These are phyloP conservation scores for Rubia peregrina DNA, from an alignment of 305 asterid genomes.

Conservation along the genomic window DNA sequence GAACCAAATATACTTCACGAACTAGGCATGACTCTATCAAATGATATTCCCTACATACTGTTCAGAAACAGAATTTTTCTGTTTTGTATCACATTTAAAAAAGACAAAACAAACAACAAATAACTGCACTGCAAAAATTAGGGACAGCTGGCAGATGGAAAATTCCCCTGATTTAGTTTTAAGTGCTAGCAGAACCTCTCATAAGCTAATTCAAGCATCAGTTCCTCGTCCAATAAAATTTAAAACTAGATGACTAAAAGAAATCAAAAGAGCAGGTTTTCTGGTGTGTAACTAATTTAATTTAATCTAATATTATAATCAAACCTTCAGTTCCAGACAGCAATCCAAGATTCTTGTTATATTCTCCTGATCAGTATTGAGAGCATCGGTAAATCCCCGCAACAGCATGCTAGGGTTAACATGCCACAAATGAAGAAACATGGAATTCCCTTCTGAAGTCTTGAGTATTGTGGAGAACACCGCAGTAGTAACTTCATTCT, in stretches of 20 bases:
- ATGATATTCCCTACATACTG: too few species aligned
- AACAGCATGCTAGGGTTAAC: conserved; percentile 61
- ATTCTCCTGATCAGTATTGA: conserved; percentile 56
- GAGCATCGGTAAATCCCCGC: conserved; percentile 70
- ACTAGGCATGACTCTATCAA: too few species aligned
- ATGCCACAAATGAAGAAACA: conserved; percentile 62
- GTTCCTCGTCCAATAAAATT: background rate
- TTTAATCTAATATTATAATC: background rate
- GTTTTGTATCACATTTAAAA: too few species aligned
- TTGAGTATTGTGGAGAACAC: conserved; percentile 54
- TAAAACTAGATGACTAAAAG: background rate
- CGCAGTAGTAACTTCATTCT: conserved; percentile 65
- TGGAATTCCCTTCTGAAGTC: conserved; percentile 36
- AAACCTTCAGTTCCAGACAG: conserved; percentile 84
- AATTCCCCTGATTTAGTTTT: background rate
- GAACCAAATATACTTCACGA: background rate
- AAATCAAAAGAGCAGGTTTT: background rate
- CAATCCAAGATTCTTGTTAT: conserved; percentile 58
- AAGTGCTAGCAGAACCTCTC: background rate
- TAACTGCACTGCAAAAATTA: too few species aligned
- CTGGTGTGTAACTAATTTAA: background rate
- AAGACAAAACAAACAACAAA: too few species aligned
- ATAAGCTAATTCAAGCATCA: background rate
- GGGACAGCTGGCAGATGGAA: background rate
- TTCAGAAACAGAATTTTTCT: too few species aligned